Base-by-base conservation (phyloP, 129 eudicot species). In the Heracleum sosnowskyi region DNA sequence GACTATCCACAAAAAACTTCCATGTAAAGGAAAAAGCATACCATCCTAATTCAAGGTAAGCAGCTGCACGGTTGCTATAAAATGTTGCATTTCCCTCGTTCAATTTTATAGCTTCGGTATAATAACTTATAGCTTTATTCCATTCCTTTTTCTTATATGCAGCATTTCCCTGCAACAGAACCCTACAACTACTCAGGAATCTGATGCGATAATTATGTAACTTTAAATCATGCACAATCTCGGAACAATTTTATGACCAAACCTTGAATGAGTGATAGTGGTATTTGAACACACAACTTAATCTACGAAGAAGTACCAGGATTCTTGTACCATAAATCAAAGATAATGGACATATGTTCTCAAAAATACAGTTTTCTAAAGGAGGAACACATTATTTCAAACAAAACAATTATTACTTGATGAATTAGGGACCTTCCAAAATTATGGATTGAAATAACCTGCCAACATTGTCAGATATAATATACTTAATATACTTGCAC, bases 1-100 rank as follows among this genome's bases (percentile, higher is more conserved):
- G n/a, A 37, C 7, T 2, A 39, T 41, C 68, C 9, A 18, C 31
- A 24, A 26, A 42, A 46, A n/a, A 22, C 18, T 10, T 7, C 11
- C 18, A 20, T 55, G 68, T 7, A 12, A 12, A 77, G 22, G 57
- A 40, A 7, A 66, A 15, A 69, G 34, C 86, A 36, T 74, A 91
- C 98, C 97, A 87, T 85, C 86, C 96, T 82, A 91, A 81, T 86
- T 91, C 97, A 82, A 94, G 89, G 82, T 85, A 89, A 34, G 98
- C 96, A 85, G 97, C 97, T 81, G 98, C 97, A 41, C 98, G 84
- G 76, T 94, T 94, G 83, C 89, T 70, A 81, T 86, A 88, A 74
- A 86, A 89, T 76, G 97, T 89, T 77, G 96, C 88, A 79, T 89
- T 89, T 7, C 84, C 69, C 45, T 84, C 93, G 39, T 91, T 93